Percentiles rank a stretch among this genome's conserved stretches.
Conservation (phyloP, 331 rosid genomes). For the Dryas integrifolia region DNA sequence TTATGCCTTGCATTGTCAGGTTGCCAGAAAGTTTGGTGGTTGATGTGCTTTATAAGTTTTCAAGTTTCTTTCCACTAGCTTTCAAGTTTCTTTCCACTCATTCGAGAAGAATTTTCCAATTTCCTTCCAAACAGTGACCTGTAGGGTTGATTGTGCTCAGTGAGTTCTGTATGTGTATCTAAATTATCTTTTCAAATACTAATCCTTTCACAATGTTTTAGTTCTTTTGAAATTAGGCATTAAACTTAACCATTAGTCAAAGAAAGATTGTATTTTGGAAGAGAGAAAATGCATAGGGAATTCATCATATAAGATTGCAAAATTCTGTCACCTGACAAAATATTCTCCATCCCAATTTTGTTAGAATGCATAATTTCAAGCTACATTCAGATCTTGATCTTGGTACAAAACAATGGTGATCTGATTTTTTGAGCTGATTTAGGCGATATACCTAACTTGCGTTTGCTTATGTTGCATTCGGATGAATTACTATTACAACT, state of each 20-base stretch:
- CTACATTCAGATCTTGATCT: neutral
- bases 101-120: too few relatives aligned
- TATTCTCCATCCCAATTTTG: neutral
- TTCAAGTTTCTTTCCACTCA: neutral
- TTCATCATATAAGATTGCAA: constrained; percentile 4
- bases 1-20: constrained; percentile 18
- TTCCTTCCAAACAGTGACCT: neutral
- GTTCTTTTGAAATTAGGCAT: neutral
- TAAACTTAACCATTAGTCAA: neutral
- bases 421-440: neutral
- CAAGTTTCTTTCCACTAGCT: neutral
- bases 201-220: neutral
- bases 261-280: neutral
- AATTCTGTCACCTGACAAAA: neutral
- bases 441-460: neutral
- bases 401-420: neutral
- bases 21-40: constrained; percentile 4
- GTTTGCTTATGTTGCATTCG: neutral
- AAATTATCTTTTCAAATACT: neutral
- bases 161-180: constrained; percentile 12
- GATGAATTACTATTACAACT: neutral
- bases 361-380: neutral
- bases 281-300: neutral
- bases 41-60: constrained; percentile 8
- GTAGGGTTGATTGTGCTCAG: constrained; percentile 3